These are phyloP conservation scores for Penicillium sp. DNA, from an alignment of 2,329 filamentous ascomycete genomes.

Conservation along the genomic window DNA sequence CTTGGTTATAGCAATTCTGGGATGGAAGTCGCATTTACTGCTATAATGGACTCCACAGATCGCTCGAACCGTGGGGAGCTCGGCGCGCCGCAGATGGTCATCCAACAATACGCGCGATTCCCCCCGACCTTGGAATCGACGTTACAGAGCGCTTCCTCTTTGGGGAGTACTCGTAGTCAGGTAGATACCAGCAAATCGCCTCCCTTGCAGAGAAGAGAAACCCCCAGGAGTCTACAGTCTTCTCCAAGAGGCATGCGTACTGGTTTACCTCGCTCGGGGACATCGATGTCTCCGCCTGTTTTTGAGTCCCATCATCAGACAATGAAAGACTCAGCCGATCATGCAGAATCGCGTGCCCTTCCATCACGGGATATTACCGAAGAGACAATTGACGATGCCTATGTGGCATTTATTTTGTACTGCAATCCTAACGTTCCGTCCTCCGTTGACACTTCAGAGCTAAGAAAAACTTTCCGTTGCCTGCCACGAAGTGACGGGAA, in stretches of 20 bases:
- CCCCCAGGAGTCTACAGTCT: slow-evolving; percentile 39
- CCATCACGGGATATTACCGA: slow-evolving; percentile 66
- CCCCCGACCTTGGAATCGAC: slow-evolving; percentile 34
- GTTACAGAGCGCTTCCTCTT: slow-evolving; percentile 38
- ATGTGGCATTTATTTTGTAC: slow-evolving; percentile 79
- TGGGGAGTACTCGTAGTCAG: slow-evolving; percentile 35
- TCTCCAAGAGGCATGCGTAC: slow-evolving; percentile 37
- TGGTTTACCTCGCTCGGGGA: slow-evolving; percentile 32
- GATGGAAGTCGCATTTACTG: slow-evolving; percentile 36
- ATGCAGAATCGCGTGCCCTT: slow-evolving; percentile 51
- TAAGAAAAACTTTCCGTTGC: slow-evolving; percentile 71
- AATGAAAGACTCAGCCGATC: slow-evolving; percentile 34
- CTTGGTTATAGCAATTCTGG: not conserved
- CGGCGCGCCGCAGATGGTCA: slow-evolving; percentile 29
- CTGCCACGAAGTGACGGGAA: slow-evolving; percentile 87
- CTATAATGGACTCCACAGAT: slow-evolving; percentile 27
- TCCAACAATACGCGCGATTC: slow-evolving; percentile 42
- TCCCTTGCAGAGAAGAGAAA: slow-evolving; percentile 37
- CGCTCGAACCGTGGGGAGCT: slow-evolving; percentile 28
- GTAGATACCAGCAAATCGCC: slow-evolving; percentile 35
- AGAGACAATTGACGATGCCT: slow-evolving; percentile 73
- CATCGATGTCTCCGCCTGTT: slow-evolving; percentile 42
- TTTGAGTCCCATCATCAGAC: slow-evolving; percentile 31
- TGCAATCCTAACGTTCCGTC: slow-evolving; percentile 78
- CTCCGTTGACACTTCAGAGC: slow-evolving; percentile 64